Conservation (phyloP, 345 rosid species). For the Physaria fendleri region DNA sequence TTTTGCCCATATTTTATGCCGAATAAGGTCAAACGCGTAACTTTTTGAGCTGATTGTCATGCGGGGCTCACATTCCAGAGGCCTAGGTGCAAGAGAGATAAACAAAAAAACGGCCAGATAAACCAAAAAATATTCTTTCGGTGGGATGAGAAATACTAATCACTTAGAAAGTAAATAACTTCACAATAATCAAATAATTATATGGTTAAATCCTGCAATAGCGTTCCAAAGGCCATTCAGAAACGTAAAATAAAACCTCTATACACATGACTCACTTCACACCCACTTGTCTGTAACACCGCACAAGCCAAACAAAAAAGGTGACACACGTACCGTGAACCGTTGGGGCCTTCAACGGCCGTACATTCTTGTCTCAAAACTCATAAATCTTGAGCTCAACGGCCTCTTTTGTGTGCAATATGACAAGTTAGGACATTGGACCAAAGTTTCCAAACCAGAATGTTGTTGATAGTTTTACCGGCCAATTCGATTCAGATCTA, state of each 20-base stretch:
- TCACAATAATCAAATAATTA: conserved; percentile 24
- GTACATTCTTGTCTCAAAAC: conserved; percentile 10
- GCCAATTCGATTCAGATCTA: conserved; percentile 28
- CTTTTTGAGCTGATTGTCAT: too few species aligned
- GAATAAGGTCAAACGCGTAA: too few species aligned
- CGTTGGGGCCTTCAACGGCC: conserved; percentile 16
- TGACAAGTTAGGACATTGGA: conserved; percentile 25
- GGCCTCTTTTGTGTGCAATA: conserved; percentile 28
- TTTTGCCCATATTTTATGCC: too few species aligned
- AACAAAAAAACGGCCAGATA: too few species aligned
- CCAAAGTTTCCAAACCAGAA: conserved; percentile 27
- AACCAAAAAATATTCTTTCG: too few species aligned
- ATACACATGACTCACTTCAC: background rate
- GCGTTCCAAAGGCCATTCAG: conserved; percentile 19
- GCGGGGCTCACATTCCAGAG: too few species aligned
- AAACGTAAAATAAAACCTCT: conserved; percentile 26
- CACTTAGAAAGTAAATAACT: too few species aligned
- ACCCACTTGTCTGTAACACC: conserved; percentile 23
- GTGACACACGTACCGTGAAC: conserved; percentile 28
- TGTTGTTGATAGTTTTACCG: conserved; percentile 28
- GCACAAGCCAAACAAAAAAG: conserved; percentile 25
- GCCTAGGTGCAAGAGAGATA: too few species aligned
- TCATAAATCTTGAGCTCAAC: conserved; percentile 28
- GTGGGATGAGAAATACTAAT: too few species aligned
- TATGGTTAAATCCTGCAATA: conserved; percentile 20